These are phyloP conservation scores for Entrophospora sp. DNA, from an alignment of 192 early-diverging fungal species.

Conservation along the genomic window DNA sequence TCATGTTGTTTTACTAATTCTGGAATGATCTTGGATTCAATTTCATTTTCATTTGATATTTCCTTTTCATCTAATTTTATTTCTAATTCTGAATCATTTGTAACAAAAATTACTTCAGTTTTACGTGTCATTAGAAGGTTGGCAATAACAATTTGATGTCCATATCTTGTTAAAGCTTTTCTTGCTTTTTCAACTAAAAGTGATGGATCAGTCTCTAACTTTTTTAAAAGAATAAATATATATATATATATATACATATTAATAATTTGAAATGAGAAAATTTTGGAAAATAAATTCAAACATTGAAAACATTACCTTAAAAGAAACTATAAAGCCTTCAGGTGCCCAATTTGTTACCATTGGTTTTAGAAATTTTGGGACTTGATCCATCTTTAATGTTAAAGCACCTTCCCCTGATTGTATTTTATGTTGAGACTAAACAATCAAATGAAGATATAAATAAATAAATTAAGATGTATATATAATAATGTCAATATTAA, in stretches of 20 bases:
- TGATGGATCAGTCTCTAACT: slow-evolving; percentile 83
- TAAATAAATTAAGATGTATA: neutral
- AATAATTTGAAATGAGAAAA: neutral
- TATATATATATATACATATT: neutral
- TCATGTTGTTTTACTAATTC: slow-evolving; percentile 59
- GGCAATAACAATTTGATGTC: slow-evolving; percentile 95
- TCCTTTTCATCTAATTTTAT: slow-evolving; percentile 47
- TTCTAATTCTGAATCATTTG: slow-evolving; percentile 33
- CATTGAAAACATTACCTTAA: slow-evolving; percentile 59
- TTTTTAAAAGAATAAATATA: neutral
- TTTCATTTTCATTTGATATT: slow-evolving; percentile 63
- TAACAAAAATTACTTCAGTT: slow-evolving; percentile 63
- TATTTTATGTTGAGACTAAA: slow-evolving; percentile 89
- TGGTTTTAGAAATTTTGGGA: slow-evolving; percentile 92
- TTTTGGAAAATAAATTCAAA: neutral
- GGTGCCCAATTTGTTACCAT: slow-evolving; percentile 89
- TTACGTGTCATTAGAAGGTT: slow-evolving; percentile 90
- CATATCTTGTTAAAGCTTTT: slow-evolving; percentile 72
- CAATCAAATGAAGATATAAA: no score
- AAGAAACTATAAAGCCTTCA: slow-evolving; percentile 89
- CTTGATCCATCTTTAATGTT: slow-evolving; percentile 85
- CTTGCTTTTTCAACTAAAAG: slow-evolving; percentile 76
- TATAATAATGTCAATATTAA: neutral
- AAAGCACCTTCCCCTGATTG: slow-evolving; percentile 84
- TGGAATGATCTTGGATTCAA: slow-evolving; percentile 67